Conservation (phyloP, 768 basidiomycete species). For the Basidioascus undulatus region DNA sequence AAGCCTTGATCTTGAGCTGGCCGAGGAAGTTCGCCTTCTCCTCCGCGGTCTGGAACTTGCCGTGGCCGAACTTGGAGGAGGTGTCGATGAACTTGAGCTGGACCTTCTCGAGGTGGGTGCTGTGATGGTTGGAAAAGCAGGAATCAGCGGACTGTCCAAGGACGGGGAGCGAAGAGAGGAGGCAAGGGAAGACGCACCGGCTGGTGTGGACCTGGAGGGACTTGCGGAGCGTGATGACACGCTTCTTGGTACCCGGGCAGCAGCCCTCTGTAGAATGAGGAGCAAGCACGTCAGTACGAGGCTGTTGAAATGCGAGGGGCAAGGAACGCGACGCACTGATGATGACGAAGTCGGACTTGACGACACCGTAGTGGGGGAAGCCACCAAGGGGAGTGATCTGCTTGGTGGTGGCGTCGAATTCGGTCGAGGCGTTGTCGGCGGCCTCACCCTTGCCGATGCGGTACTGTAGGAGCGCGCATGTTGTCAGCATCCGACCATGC, state of each 20-base stretch:
- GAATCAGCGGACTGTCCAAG: neutral
- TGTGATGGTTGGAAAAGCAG: slow-evolving; percentile 7
- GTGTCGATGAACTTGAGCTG: slow-evolving; percentile 98
- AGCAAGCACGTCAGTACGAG: neutral
- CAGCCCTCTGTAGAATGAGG: slow-evolving; percentile 28
- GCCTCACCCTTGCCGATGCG: slow-evolving; percentile 63
- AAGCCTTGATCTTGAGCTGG: slow-evolving; percentile 21
- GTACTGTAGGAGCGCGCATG: slow-evolving; percentile 40
- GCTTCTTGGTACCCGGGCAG: slow-evolving; percentile 88
- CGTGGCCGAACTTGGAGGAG: slow-evolving; percentile 90
- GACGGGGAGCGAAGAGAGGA: neutral
- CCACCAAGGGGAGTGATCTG: slow-evolving; percentile 88
- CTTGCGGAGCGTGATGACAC: slow-evolving; percentile 90
- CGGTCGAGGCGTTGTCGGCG: slow-evolving; percentile 68
- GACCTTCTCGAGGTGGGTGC: slow-evolving; percentile 93
- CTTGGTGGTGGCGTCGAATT: slow-evolving; percentile 84
- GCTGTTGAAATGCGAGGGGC: neutral
- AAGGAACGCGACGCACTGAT: slow-evolving; percentile 25
- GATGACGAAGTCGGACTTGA: slow-evolving; percentile 95
- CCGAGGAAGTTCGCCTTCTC: slow-evolving; percentile 82
- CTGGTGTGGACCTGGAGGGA: slow-evolving; percentile 90
- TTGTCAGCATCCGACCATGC: slow-evolving; percentile 12
- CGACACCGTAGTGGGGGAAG: slow-evolving; percentile 95
- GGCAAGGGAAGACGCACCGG: too few species aligned
- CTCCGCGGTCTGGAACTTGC: slow-evolving; percentile 86